Percentiles rank a stretch among this genome's conserved stretches.
These are phyloP conservation scores for Colletotrichum sp. DNA, from an alignment of 2,329 filamentous ascomycete genomes.

Conservation along the genomic window DNA sequence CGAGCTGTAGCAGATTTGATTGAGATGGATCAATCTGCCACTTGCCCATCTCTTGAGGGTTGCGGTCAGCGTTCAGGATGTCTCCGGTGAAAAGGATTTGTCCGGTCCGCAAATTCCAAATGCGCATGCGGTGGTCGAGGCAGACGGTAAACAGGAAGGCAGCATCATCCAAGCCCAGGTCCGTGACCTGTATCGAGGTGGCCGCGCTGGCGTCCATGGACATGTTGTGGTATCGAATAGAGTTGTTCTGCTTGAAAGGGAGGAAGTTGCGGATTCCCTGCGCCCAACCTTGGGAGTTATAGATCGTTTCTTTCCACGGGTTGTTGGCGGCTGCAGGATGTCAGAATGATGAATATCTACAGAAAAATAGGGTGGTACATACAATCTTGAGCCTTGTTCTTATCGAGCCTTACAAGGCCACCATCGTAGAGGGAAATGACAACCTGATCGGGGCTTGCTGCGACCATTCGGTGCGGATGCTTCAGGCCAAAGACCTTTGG, in stretches of 20 bases:
- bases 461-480: conserved; percentile 79
- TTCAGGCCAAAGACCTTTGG: conserved; percentile 79
- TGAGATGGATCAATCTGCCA: conserved; percentile 82
- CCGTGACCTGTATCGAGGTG: conserved; percentile 62
- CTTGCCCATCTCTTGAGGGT: conserved; percentile 71
- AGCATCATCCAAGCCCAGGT: conserved; percentile 52
- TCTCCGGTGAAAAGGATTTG: conserved; percentile 79
- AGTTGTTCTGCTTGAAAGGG: conserved; percentile 68
- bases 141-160: conserved; percentile 78
- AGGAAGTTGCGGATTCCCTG: conserved; percentile 70
- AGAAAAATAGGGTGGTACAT: conserved; percentile 26
- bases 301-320: conserved; percentile 75
- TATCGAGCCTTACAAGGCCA: conserved; percentile 72
- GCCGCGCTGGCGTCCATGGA: conserved; percentile 72
- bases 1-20: conserved; percentile 74
- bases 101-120: conserved; percentile 88
- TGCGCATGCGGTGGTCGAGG: conserved; percentile 84
- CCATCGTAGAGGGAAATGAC: conserved; percentile 84
- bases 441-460: conserved; percentile 73
- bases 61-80: conserved; percentile 70
- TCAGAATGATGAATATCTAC: conserved; percentile 17
- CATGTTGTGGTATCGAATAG: conserved; percentile 65
- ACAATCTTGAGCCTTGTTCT: conserved; percentile 54
- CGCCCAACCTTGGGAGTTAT: conserved; percentile 75
- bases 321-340: conserved; percentile 28